Base-by-base conservation (phyloP, 306 rosid genomes). In the Dalbergia cultrata region DNA sequence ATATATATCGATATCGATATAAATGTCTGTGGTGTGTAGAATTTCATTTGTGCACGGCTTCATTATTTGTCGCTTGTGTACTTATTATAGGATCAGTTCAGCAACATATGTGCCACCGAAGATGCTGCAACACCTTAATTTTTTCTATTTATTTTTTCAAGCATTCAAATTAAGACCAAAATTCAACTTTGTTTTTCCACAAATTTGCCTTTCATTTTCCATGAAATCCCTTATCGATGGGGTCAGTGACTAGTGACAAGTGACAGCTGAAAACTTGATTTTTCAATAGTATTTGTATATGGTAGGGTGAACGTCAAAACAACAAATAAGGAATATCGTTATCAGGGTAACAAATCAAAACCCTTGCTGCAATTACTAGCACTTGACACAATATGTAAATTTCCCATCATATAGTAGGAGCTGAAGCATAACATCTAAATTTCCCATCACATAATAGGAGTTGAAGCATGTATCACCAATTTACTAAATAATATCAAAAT, bases 391-490 rank as follows among this genome's bases (percentile, higher is more conserved):
- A 64, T 2, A 37, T 37, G 7, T 37, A 5, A 26, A 41, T 56
- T 43, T 35, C n/a, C 33, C 74, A 35, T 44, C 75, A 19, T 63
- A 54, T n/a, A 68, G 31, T 6, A 43, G 62, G 41, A 72, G 52
- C 53, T 39, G 35, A 67, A 66, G 44, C 68, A 67, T 78, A 26
- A 37, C 5, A 37, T 6, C 31, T 61, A 1, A 26, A 43, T 57
- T 44, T 37, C 11, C 33, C 74, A 37, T 45, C 75, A 22, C 57
- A 56, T n/a, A 68, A 31, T 6, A 33, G 62, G 41, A 73, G 53
- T 43, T 41, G 35, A 67, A 66, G 44, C 69, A 56, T 78, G 31
- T 56, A 33, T 34, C 50, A 49, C 75, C 70, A 44, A 49, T 18
- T 50, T 33, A 69, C 64, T 33, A 12, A 41, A 47, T 13, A 26